Percentiles rank a stretch among this genome's conserved stretches.
Conservation (phyloP, 2,329 filamentous ascomycete genomes). For the Ophiosphaerella herpotricha region DNA sequence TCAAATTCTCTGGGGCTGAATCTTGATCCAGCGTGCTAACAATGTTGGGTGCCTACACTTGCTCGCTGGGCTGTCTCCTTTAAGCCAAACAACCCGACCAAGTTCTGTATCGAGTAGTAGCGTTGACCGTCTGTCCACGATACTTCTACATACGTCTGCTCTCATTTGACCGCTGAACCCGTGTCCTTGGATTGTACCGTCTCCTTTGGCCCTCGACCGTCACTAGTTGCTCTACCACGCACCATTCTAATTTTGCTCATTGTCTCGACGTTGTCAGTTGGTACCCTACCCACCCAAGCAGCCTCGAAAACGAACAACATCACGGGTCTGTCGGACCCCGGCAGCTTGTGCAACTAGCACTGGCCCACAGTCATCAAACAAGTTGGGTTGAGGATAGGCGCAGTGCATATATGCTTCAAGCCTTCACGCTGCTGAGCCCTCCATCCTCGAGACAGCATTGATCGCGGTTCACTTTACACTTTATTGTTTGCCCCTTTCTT, state of each 20-base stretch:
- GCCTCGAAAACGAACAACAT: constrained; percentile 30
- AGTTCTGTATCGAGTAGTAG: constrained; percentile 41
- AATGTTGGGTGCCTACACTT: constrained; percentile 41
- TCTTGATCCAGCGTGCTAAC: constrained; percentile 45
- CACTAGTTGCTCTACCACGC: constrained; percentile 11
- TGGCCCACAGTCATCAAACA: constrained; percentile 27
- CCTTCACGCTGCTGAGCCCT: constrained; percentile 22
- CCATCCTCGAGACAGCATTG: constrained; percentile 12
- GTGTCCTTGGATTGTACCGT: constrained; percentile 26
- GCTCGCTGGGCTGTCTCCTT: constrained; percentile 45
- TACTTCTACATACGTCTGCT: constrained; percentile 39
- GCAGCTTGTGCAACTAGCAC: constrained; percentile 41
- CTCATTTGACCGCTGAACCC: constrained; percentile 28
- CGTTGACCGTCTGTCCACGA: constrained; percentile 34
- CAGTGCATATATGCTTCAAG: constrained; percentile 44
- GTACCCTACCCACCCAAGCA: constrained; percentile 29
- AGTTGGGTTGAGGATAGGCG: constrained; percentile 33
- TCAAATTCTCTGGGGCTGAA: constrained; percentile 49
- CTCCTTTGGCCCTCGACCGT: constrained; percentile 22
- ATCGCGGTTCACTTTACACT: constrained; percentile 6
- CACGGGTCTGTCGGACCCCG: constrained; percentile 39
- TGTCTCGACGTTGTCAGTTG: constrained; percentile 21
- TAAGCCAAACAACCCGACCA: constrained; percentile 47
- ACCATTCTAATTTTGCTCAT: constrained; percentile 15
- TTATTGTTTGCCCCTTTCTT: constrained; percentile 4